These are phyloP conservation scores for Halenospora varia DNA, from an alignment of 495 filamentous ascomycete species.

Conservation along the genomic window DNA sequence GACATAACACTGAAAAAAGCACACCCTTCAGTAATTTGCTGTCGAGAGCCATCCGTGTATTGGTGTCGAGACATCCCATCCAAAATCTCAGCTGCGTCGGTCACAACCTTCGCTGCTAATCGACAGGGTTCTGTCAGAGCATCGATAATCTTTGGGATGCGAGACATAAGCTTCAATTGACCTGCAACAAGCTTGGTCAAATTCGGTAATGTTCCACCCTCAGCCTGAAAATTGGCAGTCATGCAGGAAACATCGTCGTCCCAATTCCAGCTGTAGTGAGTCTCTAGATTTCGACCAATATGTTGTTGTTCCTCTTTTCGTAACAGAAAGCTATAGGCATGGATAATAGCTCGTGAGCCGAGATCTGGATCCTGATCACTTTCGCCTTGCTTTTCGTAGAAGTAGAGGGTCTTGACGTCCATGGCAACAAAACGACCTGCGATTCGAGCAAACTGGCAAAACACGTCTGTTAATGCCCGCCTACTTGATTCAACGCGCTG, in stretches of 20 bases:
- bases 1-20: constrained; percentile 37
- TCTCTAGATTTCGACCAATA: constrained; percentile 25
- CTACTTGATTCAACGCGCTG: constrained; percentile 4
- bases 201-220: constrained; percentile 9
- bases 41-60: constrained; percentile 1
- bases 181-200: constrained; percentile 29
- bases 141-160: constrained; percentile 40
- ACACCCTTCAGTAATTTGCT: constrained; percentile 32
- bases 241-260: constrained; percentile 25
- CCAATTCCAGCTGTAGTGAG: constrained; percentile 29
- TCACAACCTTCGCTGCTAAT: constrained; percentile 29
- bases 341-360: constrained; percentile 28
- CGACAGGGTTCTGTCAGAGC: constrained; percentile 33
- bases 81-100: constrained; percentile 19
- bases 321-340: constrained; percentile 26
- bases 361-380: constrained; percentile 24
- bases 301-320: constrained; percentile 28
- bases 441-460: constrained; percentile 23
- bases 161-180: constrained; percentile 29
- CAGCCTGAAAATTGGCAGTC: constrained; percentile 30
- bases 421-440: constrained; percentile 24
- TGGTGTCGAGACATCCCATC: constrained; percentile 9
- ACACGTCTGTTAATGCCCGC: constrained; percentile 17
- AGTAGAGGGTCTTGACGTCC: constrained; percentile 30
- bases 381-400: constrained; percentile 15